Base-by-base conservation (phyloP, 768 basidiomycete species). In the Amanita muscaria region DNA sequence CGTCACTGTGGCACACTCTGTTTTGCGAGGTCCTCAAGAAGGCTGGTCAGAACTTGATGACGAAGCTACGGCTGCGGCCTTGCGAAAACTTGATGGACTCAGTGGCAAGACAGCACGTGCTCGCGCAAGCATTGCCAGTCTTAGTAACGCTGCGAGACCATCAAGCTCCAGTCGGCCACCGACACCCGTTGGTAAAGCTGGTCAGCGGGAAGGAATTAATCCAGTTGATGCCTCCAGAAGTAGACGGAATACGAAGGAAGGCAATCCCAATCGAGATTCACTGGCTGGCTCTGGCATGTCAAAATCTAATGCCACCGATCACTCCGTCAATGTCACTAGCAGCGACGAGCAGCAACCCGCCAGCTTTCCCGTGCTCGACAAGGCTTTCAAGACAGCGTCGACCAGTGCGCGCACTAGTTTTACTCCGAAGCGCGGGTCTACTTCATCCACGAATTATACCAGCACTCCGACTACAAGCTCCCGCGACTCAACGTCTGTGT, bases 51-150 rank as follows among this genome's bases (percentile, higher is more conserved):
- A 78, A 49, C 72, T 91, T 54, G 84, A 89, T 54, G 89, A 93
- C 57, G 82, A 88, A 54, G 83, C 83, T 12, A 92, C 94, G 5
- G 87, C 79, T 5, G 92, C 94, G 55, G 89, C 90, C 7, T 69
- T 99, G 27, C 78, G 92, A 44, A 96, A 94, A 64, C 65, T 99
- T 19, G 94, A 99, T 55, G 94, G 94, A 0, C 60, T 96, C 9
- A 76, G 77, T 9, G 83, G 83, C 1, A 87, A 84, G 58, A 80
- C 74, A 29, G 77, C 83, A 8, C 77, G 85, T 38, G 77, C 85
- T 9, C 77, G 88, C 19, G 82, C 85, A 3, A 90, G 88, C 53
- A 68, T 88, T 46, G 73, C 73, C 39, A 88, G 81, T 59, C 71
- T 84, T 39, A 79, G 81, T 50, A 78, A n/a, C n/a, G n/a, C n/a